These are phyloP conservation scores for Cryphonectria naterciae DNA, from an alignment of 2,329 filamentous ascomycete species.

Conservation along the genomic window DNA sequence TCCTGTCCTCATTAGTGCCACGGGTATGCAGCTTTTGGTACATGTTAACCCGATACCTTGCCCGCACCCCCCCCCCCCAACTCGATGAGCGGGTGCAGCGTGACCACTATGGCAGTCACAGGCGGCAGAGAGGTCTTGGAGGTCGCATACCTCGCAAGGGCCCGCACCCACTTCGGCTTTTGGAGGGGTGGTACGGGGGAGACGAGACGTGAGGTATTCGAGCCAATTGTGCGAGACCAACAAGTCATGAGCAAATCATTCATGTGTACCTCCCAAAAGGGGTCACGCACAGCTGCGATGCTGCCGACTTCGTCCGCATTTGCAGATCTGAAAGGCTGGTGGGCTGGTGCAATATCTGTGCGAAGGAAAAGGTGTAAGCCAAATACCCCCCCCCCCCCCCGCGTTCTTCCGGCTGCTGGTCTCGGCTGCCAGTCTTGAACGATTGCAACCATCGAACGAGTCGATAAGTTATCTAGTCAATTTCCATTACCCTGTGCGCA, in stretches of 20 bases:
- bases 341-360: background rate
- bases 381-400: too few relatives aligned
- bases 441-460: background rate
- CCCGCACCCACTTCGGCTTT: conserved; percentile 29
- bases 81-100: conserved; percentile 6
- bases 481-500: background rate
- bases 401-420: conserved; percentile 1
- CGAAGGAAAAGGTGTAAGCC: background rate
- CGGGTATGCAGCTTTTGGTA: conserved; percentile 15
- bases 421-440: background rate
- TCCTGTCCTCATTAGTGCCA: conserved; percentile 8
- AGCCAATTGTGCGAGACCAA: conserved; percentile 24
- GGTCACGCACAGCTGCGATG: conserved; percentile 22
- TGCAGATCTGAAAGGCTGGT: conserved; percentile 20
- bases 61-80: background rate
- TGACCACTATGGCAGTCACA: conserved; percentile 2
- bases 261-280: conserved; percentile 24
- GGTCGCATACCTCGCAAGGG: conserved; percentile 19
- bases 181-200: conserved; percentile 16
- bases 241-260: conserved; percentile 22
- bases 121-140: conserved; percentile 1
- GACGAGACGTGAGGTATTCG: conserved; percentile 18
- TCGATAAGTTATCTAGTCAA: conserved; percentile 2
- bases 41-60: background rate
- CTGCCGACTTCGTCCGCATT: conserved; percentile 24